These are phyloP conservation scores for Cordyceps sp. DNA, from an alignment of 2,329 filamentous ascomycete species.

Conservation along the genomic window DNA sequence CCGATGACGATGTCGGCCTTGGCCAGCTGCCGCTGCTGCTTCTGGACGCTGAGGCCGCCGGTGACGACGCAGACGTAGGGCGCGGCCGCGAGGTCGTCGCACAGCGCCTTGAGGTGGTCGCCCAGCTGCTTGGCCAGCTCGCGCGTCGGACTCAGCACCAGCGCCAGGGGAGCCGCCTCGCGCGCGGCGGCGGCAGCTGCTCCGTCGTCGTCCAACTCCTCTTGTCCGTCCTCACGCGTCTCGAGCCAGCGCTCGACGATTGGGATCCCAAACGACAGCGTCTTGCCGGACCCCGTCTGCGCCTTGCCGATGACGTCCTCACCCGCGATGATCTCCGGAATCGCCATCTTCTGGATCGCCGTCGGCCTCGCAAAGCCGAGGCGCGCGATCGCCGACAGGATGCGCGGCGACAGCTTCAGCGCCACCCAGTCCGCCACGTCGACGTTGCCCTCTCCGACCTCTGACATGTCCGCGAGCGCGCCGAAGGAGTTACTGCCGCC, in stretches of 20 bases:
- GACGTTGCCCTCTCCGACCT: constrained; percentile 35
- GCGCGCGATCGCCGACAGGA: constrained; percentile 58
- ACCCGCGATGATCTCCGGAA: constrained; percentile 67
- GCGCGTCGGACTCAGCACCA: constrained; percentile 81
- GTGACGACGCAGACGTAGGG: constrained; percentile 78
- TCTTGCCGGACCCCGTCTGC: constrained; percentile 92
- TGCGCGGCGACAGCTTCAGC: constrained; percentile 54
- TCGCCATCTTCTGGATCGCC: constrained; percentile 60
- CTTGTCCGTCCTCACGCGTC: constrained; percentile 17
- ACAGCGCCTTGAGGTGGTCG: constrained; percentile 65
- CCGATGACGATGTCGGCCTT: constrained; percentile 86
- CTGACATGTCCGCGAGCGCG: too few relatives aligned
- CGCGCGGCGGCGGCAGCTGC: not conserved
- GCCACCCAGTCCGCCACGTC: constrained; percentile 65
- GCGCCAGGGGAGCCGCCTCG: constrained; percentile 39
- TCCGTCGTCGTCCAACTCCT: constrained; percentile 3
- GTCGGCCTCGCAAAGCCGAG: constrained; percentile 72
- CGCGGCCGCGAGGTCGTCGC: constrained; percentile 38
- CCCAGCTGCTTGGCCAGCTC: constrained; percentile 87
- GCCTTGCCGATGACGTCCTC: constrained; percentile 93
- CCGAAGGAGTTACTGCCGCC: too few relatives aligned
- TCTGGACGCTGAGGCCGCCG: constrained; percentile 83
- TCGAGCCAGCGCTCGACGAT: constrained; percentile 74
- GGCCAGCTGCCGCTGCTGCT: constrained; percentile 73
- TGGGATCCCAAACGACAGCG: constrained; percentile 83